Evolutionary conservation across 345 rosid species (phyloP), one percentile per base, ranked within the genome.

Genomic region (Boechera retrofracta): DNA sequence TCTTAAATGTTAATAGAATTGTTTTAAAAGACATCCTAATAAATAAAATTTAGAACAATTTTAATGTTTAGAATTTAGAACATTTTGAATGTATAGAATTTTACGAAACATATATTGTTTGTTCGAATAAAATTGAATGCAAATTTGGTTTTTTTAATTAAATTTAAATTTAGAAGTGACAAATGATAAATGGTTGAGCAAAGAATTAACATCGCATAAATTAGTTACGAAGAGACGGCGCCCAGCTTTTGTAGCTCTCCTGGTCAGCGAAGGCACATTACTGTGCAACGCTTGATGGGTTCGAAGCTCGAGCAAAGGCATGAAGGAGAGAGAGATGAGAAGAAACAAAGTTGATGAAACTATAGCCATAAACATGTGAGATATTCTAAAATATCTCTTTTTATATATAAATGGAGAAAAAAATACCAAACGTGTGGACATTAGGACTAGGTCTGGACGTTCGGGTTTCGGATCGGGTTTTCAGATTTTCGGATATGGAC

Each of bases 211-310:
- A 21, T 21, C 0, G 5, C 0, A 0, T 41, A 61, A 12, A 12
- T 44, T 21, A 26, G 0, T 7, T 7, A 48, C 10, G 38, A 12
- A 28, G 6, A 1, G 0, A 0, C 0, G 0, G 0, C 5, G 58
- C 71, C 71, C 0, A 33, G 11, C 31, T 35, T 44, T 33, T 33
- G 31, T 66, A 66, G 58, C 45, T 49, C 32, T 4, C 1, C 6
- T 32, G 71, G 57, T 32, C 31, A 48, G 31, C 44, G 57, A 16
- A 16, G 42, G 44, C 44, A 48, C 16, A 7, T 5, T 1, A 0
- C 0, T 33, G 55, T 45, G 71, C 11, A 48, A 48, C 32, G 32
- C 1, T 16, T 10, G 57, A 3, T 18, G 0, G 31, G 58, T 48
- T 66, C 71, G 69, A 65, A 0, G 5, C 55, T 29, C 0, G 15